Base-by-base conservation (phyloP, 2,329 filamentous ascomycete species). In the Fusarium cyanostomum region DNA sequence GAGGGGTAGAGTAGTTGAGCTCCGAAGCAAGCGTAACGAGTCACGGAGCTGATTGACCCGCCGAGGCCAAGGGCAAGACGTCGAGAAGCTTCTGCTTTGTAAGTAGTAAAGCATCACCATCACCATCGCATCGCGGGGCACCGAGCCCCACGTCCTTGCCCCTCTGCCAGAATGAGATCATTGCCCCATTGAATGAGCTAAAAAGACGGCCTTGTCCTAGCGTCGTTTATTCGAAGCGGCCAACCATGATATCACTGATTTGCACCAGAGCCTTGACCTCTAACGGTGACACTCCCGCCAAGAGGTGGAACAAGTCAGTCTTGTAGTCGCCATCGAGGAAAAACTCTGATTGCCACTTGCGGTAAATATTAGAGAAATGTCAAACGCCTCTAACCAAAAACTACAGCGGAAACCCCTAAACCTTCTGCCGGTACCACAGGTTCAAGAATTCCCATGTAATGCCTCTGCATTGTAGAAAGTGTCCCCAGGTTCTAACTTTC, bases 141-240 rank as follows among this genome's bases (percentile, higher is more conserved):
- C 9, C 7, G 13, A 37, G 57, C 62, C 59, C 62, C 62, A 66
- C 62, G 62, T 55, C 13, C n/a, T 7, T 15, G 16, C 24, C 13
- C n/a, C 15, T 39, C 37, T 49, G 34, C 30, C 33, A 34, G 34
- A 43, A 65, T 66, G 62, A 66, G 62, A 66, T 66, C 62, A 66
- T 65, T 38, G 65, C 55, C 65, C 65, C 65, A 30, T 68, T 35
- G 45, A 41, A 68, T 42, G 42, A 50, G 50, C 65, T 61, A 68
- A 55, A 62, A 49, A 61, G 49, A 43, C 45, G 51, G 60, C 42
- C 50, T 46, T 26, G 21, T 52, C 35, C 37, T 53, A 49, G 54
- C 50, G 58, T 13, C 41, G 13, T 45, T 34, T 12, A 18, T 46
- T 30, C 18, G 30, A 30, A 18, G 24, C 31, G 13, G 30, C 44